These are phyloP conservation scores for Cucurbita argyrosperma DNA, from an alignment of 306 rosid genomes.

Conservation along the genomic window DNA sequence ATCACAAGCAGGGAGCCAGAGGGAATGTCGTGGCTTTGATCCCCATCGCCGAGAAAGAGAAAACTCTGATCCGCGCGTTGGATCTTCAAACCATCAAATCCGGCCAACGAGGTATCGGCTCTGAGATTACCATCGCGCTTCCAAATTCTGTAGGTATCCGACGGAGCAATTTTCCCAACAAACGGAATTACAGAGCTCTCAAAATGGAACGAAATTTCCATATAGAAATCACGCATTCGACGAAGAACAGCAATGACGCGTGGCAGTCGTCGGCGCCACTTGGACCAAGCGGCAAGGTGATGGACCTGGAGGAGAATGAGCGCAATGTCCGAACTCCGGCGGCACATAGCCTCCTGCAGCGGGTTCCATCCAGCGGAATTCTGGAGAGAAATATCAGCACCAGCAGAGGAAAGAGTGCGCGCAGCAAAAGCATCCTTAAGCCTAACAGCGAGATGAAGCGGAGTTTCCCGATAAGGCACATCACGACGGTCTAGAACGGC, in stretches of 20 bases:
- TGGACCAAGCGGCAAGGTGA: constrained; percentile 79
- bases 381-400: constrained; percentile 76
- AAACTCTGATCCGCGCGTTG: constrained; percentile 96
- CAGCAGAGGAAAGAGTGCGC: constrained; percentile 41
- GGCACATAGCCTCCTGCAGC: constrained; percentile 73
- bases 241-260: constrained; percentile 65
- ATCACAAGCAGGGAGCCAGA: constrained; percentile 53
- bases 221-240: constrained; percentile 87
- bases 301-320: constrained; percentile 49
- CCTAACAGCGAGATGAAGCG: constrained; percentile 81
- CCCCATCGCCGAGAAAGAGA: constrained; percentile 83
- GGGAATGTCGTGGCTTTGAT: constrained; percentile 29
- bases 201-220: constrained; percentile 88
- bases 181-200: constrained; percentile 97
- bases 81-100: constrained; percentile 84
- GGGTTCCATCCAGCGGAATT: constrained; percentile 83
- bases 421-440: constrained; percentile 47
- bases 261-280: constrained; percentile 90
- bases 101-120: constrained; percentile 75
- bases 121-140: constrained; percentile 84
- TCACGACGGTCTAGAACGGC: constrained; percentile 78
- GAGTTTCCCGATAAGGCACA: constrained; percentile 62
- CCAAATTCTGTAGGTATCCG: constrained; percentile 90
- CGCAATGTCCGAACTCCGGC: constrained; percentile 62
- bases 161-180: constrained; percentile 78